Percentiles rank a stretch among this genome's conserved stretches.
Conservation (phyloP, 148 eudicot genomes). For the Diospyros lotus region DNA sequence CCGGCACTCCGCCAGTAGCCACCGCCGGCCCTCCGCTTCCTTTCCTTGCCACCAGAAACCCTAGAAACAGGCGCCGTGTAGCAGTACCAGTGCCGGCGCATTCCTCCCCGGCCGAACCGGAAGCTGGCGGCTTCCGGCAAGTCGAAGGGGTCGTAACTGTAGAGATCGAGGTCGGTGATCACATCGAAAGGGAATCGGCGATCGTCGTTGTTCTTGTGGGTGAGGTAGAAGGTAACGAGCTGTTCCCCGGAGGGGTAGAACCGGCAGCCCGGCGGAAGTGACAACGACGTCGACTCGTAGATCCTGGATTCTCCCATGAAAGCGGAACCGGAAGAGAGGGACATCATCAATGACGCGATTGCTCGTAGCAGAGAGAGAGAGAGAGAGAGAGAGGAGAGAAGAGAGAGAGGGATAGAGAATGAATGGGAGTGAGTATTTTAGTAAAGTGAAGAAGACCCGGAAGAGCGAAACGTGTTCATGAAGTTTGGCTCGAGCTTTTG, state of each 20-base stretch:
- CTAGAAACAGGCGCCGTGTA: slow-evolving; percentile 25
- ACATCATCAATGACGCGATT: neutral
- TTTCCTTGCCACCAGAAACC: slow-evolving; percentile 13
- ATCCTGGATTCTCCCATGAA: slow-evolving; percentile 35
- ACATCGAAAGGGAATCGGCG: slow-evolving; percentile 6
- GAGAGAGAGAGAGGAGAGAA: neutral
- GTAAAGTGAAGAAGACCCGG: no score
- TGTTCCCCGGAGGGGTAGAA: slow-evolving; percentile 59
- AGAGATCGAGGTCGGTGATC: slow-evolving; percentile 39
- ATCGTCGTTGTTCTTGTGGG: slow-evolving; percentile 21
- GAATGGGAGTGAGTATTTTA: no score
- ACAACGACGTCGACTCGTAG: slow-evolving; percentile 8
- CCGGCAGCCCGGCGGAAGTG: slow-evolving; percentile 55
- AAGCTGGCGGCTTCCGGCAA: slow-evolving; percentile 44
- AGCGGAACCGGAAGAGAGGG: slow-evolving; percentile 16
- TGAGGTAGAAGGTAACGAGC: slow-evolving; percentile 43
- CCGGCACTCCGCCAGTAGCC: slow-evolving; percentile 56
- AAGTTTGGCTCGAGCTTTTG: no score
- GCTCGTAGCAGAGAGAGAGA: neutral
- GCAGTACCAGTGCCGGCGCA: slow-evolving; percentile 54
- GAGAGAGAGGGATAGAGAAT: neutral
- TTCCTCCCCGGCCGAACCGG: slow-evolving; percentile 41
- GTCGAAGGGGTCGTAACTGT: slow-evolving; percentile 37
- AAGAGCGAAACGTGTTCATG: no score
- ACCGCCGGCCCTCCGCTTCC: slow-evolving; percentile 30